Evolutionary conservation across 495 filamentous ascomycete genomes (phyloP).

Genomic region (Aspergillus conjunctus): DNA sequence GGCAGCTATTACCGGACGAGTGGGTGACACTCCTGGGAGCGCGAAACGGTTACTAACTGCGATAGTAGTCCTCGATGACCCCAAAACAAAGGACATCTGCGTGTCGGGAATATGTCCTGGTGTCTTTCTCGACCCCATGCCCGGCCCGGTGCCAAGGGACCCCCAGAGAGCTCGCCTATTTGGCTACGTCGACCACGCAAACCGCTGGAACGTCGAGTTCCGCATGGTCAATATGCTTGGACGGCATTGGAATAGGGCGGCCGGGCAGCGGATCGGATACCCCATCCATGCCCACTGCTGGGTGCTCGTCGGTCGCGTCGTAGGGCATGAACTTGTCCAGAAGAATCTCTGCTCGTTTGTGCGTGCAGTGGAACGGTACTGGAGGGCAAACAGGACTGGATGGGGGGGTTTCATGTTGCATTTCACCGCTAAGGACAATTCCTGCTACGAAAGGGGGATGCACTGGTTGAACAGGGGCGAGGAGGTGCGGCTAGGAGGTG

Average conservation of each 20-base stretch:
- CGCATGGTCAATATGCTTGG: conserved; percentile 10
- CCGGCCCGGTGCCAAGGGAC: background rate
- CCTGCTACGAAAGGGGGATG: background rate
- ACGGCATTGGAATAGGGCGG: background rate
- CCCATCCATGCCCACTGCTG: conserved; percentile 18
- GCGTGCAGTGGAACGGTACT: background rate
- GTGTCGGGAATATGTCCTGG: conserved; percentile 6
- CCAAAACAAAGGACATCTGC: background rate
- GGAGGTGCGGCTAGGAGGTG: background rate
- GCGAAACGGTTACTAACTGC: background rate
- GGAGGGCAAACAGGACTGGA: conserved; percentile 3
- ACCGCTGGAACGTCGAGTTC: conserved; percentile 1
- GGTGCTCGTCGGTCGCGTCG: conserved; percentile 12
- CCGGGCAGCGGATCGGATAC: conserved; percentile 4
- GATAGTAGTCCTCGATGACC: conserved; percentile 10
- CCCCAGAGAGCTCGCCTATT: conserved; percentile 6
- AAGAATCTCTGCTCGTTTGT: conserved; percentile 9
- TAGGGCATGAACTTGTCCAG: conserved; percentile 8
- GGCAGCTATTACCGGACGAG: background rate
- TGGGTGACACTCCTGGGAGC: background rate
- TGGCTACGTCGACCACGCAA: background rate
- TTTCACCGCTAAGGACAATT: background rate
- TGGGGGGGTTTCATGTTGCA: background rate
- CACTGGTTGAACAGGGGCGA: background rate
- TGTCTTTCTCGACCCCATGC: background rate